Evolutionary conservation across 2,329 filamentous ascomycete species (phyloP).

Genomic region (Mariannaea sp.): DNA sequence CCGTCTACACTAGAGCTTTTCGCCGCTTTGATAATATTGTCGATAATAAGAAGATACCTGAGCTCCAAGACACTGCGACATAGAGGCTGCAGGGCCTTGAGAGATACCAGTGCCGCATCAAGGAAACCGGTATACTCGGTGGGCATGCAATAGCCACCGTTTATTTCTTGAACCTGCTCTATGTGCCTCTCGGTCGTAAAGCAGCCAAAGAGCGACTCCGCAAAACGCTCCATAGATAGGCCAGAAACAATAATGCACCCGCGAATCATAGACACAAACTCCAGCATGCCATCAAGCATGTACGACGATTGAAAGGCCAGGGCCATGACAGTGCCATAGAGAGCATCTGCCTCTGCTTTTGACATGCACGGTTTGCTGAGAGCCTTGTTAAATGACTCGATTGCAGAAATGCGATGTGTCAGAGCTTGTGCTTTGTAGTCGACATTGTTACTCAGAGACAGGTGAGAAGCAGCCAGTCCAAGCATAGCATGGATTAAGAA

Average conservation of each 20-base stretch:
- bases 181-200: slow-evolving; percentile 15
- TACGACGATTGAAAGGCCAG: slow-evolving; percentile 44
- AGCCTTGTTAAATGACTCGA: slow-evolving; percentile 39
- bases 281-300: slow-evolving; percentile 45
- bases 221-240: neutral
- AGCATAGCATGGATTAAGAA: slow-evolving; percentile 47
- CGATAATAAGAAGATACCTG: slow-evolving; percentile 8
- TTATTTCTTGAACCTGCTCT: slow-evolving; percentile 1
- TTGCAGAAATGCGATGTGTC: slow-evolving; percentile 41
- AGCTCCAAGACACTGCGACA: slow-evolving; percentile 20
- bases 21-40: slow-evolving; percentile 4
- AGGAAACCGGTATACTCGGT: neutral
- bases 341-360: slow-evolving; percentile 41
- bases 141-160: neutral
- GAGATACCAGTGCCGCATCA: neutral
- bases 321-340: slow-evolving; percentile 41
- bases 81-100: slow-evolving; percentile 4
- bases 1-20: slow-evolving; percentile 10
- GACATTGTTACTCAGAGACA: slow-evolving; percentile 31
- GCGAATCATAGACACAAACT: slow-evolving; percentile 41
- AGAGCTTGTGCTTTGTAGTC: slow-evolving; percentile 37
- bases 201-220: slow-evolving; percentile 14
- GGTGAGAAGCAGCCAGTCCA: slow-evolving; percentile 44
- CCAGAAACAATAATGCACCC: slow-evolving; percentile 35
- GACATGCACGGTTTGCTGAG: slow-evolving; percentile 35